Conservation (phyloP, 2,329 filamentous ascomycete genomes). For the Pyricularia sp. region DNA sequence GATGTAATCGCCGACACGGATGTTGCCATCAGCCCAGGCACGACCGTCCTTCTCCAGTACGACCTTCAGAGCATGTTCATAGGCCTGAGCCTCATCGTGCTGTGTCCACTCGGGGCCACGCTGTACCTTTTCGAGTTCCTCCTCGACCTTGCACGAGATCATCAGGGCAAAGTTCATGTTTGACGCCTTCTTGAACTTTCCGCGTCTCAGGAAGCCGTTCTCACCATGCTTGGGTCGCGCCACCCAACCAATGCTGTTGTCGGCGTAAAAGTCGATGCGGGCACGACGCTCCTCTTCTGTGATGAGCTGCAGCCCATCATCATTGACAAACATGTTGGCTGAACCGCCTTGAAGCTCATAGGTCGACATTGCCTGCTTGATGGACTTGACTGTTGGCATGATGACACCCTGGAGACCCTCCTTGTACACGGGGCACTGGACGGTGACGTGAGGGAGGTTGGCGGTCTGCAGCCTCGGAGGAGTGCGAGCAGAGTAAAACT, state of each 20-base stretch:
- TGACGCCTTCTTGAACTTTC: slow-evolving; percentile 63
- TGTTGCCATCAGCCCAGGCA: slow-evolving; percentile 76
- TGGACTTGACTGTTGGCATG: slow-evolving; percentile 64
- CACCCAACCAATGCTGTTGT: slow-evolving; percentile 62
- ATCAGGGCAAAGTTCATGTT: slow-evolving; percentile 66
- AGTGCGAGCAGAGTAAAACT: slow-evolving; percentile 69
- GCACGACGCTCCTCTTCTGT: slow-evolving; percentile 50
- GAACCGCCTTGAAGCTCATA: slow-evolving; percentile 73
- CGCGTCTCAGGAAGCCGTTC: slow-evolving; percentile 51
- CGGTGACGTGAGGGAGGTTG: slow-evolving; percentile 63
- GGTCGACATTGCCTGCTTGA: slow-evolving; percentile 69
- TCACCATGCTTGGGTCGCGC: slow-evolving; percentile 55
- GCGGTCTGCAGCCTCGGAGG: slow-evolving; percentile 49
- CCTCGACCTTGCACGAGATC: slow-evolving; percentile 61
- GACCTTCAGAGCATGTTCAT: slow-evolving; percentile 55
- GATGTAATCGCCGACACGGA: slow-evolving; percentile 79
- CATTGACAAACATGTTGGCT: slow-evolving; percentile 69
- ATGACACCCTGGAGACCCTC: slow-evolving; percentile 71
- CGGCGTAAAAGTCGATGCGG: slow-evolving; percentile 59
- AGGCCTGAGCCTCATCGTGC: slow-evolving; percentile 56
- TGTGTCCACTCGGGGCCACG: slow-evolving; percentile 57
- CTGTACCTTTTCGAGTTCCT: slow-evolving; percentile 49
- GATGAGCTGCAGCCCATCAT: slow-evolving; percentile 64
- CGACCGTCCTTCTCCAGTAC: slow-evolving; percentile 59
- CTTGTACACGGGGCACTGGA: slow-evolving; percentile 85